phyloP scores from a whole-genome alignment of 2,329 filamentous ascomycete species.

The Xylaria sp. region DNA sequence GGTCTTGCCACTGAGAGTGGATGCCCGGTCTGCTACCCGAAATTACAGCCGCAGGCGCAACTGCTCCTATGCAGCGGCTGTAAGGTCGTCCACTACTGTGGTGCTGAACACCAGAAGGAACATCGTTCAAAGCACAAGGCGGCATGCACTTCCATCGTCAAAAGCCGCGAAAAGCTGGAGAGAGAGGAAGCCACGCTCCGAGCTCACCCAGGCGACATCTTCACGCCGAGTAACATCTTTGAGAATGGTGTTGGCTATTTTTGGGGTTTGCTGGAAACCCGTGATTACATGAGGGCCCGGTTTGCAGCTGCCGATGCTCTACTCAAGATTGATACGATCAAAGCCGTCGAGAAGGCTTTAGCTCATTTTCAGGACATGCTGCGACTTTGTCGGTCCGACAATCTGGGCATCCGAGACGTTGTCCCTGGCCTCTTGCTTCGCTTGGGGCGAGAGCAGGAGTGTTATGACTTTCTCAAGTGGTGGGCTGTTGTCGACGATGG shows the following conservation, averaged over 20 bases:
- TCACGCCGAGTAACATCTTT: slow-evolving; percentile 34
- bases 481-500: slow-evolving; percentile 40
- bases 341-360: slow-evolving; percentile 36
- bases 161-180: slow-evolving; percentile 25
- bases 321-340: slow-evolving; percentile 38
- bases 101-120: slow-evolving; percentile 32
- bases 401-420: slow-evolving; percentile 31
- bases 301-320: slow-evolving; percentile 38
- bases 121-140: slow-evolving; percentile 36
- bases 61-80: slow-evolving; percentile 35
- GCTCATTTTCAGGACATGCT: slow-evolving; percentile 32
- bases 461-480: slow-evolving; percentile 57
- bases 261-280: slow-evolving; percentile 41
- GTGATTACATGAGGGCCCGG: slow-evolving; percentile 46
- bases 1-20: slow-evolving; percentile 16
- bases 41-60: slow-evolving; percentile 3
- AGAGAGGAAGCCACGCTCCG: slow-evolving; percentile 35
- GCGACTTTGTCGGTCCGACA: slow-evolving; percentile 32
- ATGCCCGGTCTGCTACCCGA: slow-evolving; percentile 22
- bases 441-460: slow-evolving; percentile 43
- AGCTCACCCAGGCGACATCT: slow-evolving; percentile 13
- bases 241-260: slow-evolving; percentile 43
- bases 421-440: slow-evolving; percentile 39
- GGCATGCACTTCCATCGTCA: slow-evolving; percentile 33
- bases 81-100: slow-evolving; percentile 38